Conservation (phyloP, 73 alveolate genomes). For the Effrenium voratum region DNA sequence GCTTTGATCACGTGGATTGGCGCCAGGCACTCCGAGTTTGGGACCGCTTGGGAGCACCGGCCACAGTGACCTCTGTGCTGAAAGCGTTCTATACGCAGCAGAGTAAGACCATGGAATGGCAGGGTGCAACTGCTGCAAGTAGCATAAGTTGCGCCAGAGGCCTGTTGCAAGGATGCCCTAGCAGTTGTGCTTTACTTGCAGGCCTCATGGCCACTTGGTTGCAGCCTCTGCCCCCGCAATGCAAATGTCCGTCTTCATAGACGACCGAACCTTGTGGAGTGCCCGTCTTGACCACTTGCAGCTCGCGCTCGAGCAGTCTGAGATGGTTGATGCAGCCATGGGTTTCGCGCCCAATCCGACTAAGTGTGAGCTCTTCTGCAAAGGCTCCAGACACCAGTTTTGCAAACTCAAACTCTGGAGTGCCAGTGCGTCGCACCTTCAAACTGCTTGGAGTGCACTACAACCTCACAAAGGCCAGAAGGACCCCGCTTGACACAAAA, state of each 20-base stretch:
- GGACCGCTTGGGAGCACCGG: slow-evolving; percentile 14
- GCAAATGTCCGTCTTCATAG: background rate
- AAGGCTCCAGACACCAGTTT: background rate
- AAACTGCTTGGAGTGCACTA: slow-evolving; percentile 11
- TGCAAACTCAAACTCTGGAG: background rate
- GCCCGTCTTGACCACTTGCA: background rate
- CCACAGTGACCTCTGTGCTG: background rate
- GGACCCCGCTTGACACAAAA: slow-evolving; percentile 2
- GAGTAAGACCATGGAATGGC: slow-evolving; percentile 40
- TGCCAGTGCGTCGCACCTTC: background rate
- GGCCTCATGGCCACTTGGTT: slow-evolving; percentile 37
- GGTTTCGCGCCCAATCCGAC: background rate
- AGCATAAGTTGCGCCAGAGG: background rate
- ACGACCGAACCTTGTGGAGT: slow-evolving; percentile 40
- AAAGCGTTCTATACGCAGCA: background rate
- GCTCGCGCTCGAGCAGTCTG: background rate
- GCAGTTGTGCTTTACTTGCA: slow-evolving; percentile 37
- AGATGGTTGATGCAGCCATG: background rate
- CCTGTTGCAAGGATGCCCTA: slow-evolving; percentile 39
- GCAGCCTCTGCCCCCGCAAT: background rate
- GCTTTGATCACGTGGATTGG: slow-evolving; percentile 15
- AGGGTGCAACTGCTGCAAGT: background rate
- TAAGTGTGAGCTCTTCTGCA: slow-evolving; percentile 18
- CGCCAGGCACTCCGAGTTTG: background rate
- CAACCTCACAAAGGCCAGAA: background rate